These are phyloP conservation scores for Vachellia pachyceras DNA, from an alignment of 306 rosid genomes.

Conservation along the genomic window DNA sequence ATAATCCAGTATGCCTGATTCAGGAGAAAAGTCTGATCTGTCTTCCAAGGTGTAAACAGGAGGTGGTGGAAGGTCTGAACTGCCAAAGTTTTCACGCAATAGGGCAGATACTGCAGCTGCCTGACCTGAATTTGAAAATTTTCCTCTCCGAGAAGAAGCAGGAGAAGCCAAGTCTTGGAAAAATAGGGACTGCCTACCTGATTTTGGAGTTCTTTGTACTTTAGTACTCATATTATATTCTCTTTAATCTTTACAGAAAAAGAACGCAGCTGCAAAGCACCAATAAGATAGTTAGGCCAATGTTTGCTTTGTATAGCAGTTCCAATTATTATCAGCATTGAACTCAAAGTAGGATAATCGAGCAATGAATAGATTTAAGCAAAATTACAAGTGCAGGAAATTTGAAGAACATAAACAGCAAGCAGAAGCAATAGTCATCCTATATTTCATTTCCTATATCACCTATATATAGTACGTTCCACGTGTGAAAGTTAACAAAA, in stretches of 20 bases:
- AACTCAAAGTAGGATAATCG: neutral
- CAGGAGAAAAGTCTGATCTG: too few relatives aligned
- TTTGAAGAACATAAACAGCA: conserved; percentile 5
- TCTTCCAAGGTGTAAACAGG: too few relatives aligned
- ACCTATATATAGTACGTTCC: neutral
- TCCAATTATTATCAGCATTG: conserved; percentile 5
- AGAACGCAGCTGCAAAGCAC: conserved; percentile 47
- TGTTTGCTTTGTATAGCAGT: neutral
- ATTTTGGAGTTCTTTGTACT: conserved; percentile 73
- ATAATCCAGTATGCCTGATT: too few relatives aligned
- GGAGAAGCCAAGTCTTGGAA: conserved; percentile 95
- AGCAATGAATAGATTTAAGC: neutral
- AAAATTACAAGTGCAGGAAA: neutral
- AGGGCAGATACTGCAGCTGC: conserved; percentile 81
- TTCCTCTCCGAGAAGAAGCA: conserved; percentile 69
- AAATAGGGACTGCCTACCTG: conserved; percentile 84
- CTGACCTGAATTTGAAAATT: conserved; percentile 84
- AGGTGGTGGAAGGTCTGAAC: too few relatives aligned
- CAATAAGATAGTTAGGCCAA: neutral
- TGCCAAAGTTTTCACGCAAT: conserved; percentile 87
- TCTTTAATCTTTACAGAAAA: neutral
- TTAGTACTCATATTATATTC: conserved; percentile 62
- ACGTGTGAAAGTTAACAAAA: neutral
- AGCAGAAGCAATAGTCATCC: neutral
- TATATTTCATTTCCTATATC: conserved; percentile 20